Evolutionary conservation across 371 early-diverging fungal species (phyloP).

Genomic region (Saksenaea vasiformis): DNA sequence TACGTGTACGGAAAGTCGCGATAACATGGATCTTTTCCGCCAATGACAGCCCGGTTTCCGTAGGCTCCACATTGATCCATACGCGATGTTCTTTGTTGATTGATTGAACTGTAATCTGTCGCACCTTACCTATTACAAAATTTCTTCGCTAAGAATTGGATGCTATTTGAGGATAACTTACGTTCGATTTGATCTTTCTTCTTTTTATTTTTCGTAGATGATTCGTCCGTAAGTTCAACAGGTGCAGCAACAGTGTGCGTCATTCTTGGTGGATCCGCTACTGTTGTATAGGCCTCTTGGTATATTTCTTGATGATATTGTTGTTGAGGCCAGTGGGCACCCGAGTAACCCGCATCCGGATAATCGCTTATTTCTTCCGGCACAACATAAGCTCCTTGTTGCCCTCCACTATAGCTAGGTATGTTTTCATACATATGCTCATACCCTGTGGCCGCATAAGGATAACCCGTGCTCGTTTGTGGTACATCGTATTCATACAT

Average conservation of each 20-base stretch:
- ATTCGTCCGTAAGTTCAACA: background rate
- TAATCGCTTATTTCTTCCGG: background rate
- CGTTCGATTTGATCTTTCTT: constrained; percentile 9
- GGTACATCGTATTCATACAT: background rate
- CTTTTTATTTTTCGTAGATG: background rate
- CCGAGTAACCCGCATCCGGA: background rate
- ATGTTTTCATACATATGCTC: background rate
- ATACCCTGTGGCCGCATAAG: constrained; percentile 2
- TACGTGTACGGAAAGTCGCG: constrained; percentile 51
- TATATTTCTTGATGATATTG: background rate
- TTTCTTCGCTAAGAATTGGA: background rate
- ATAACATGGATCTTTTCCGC: constrained; percentile 50
- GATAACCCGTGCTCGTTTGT: background rate
- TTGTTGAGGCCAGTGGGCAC: background rate
- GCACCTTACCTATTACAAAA: constrained; percentile 17
- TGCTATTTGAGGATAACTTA: background rate
- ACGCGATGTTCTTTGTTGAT: constrained; percentile 47
- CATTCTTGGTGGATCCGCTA: background rate
- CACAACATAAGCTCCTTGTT: background rate
- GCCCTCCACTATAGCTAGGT: background rate
- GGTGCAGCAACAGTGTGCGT: no score
- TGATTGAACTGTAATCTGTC: constrained; percentile 52
- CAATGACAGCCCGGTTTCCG: constrained; percentile 45
- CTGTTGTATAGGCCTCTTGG: background rate
- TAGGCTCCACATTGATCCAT: constrained; percentile 50